Percentiles rank a stretch among this genome's conserved stretches.
These are phyloP conservation scores for Blastocystis sp. DNA, from an alignment of 352 stramenopile species.

Conservation along the genomic window DNA sequence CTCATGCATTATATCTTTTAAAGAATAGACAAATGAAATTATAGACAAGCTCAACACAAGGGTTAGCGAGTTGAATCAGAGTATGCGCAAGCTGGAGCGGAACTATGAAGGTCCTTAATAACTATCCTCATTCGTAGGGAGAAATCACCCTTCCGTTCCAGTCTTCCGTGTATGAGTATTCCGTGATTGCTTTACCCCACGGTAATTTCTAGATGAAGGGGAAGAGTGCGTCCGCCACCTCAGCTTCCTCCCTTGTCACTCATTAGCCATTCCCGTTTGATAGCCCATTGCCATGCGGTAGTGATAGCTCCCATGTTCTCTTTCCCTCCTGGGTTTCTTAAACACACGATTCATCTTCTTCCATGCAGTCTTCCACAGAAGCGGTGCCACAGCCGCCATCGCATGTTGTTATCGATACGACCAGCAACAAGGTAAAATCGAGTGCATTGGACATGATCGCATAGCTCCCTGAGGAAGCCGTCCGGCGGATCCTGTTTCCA, in stretches of 20 bases:
- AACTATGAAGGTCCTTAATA: conserved; percentile 25
- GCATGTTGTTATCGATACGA: no score
- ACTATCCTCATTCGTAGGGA: not conserved
- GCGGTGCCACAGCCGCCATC: no score
- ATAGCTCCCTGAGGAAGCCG: not conserved
- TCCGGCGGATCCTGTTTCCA: not conserved
- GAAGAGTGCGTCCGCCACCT: not conserved
- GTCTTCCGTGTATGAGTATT: conserved; percentile 56
- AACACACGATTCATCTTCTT: no score
- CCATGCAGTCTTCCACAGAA: no score
- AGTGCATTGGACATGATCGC: not conserved
- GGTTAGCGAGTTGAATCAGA: conserved; percentile 51
- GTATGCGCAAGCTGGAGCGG: conserved; percentile 57
- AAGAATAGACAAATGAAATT: conserved; percentile 19
- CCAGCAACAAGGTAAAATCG: no score
- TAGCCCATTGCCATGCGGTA: no score
- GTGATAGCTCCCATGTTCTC: no score
- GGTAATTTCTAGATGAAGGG: not conserved
- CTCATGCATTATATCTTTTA: no score
- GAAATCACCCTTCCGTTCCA: conserved; percentile 57
- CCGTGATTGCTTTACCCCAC: not conserved
- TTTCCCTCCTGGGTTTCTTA: no score
- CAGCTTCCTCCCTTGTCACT: not conserved
- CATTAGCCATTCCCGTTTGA: no score
- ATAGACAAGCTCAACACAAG: conserved; percentile 40